These are phyloP conservation scores for Microascus cirrosus DNA, from an alignment of 2,329 filamentous ascomycete species.

Conservation along the genomic window DNA sequence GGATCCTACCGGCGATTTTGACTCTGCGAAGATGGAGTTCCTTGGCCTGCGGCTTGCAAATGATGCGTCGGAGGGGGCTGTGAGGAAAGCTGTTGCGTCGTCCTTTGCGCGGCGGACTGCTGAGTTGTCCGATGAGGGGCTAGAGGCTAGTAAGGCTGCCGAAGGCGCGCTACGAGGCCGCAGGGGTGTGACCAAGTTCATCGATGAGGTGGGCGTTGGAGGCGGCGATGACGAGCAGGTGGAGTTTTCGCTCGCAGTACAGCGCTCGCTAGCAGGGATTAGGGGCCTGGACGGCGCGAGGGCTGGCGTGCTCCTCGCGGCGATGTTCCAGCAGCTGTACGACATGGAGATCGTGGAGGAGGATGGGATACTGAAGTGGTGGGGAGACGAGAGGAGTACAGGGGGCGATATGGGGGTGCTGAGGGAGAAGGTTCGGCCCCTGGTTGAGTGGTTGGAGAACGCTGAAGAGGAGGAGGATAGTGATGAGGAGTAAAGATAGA, in stretches of 20 bases:
- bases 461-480: conserved; percentile 60
- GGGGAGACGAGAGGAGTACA: conserved; percentile 61
- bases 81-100: conserved; percentile 74
- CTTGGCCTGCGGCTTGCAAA: conserved; percentile 85
- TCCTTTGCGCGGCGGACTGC: conserved; percentile 75
- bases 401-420: conserved; percentile 60
- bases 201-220: conserved; percentile 49
- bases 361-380: conserved; percentile 82
- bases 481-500: conserved; percentile 9
- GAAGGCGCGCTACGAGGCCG: conserved; percentile 46
- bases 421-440: conserved; percentile 60
- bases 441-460: conserved; percentile 78
- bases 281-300: conserved; percentile 42
- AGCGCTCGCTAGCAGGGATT: conserved; percentile 62
- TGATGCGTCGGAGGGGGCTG: conserved; percentile 80
- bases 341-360: conserved; percentile 77
- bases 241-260: conserved; percentile 72
- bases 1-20: conserved; percentile 66
- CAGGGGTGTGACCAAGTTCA: conserved; percentile 41
- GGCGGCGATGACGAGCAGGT: conserved; percentile 67
- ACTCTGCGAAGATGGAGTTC: conserved; percentile 75
- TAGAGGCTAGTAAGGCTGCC: conserved; percentile 55
- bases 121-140: conserved; percentile 47
- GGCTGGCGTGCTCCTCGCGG: conserved; percentile 57
- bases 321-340: conserved; percentile 75